Evolutionary conservation across 2,329 filamentous ascomycete genomes (phyloP), one percentile per base, ranked within the genome.

Genomic region (Talaromyces sp.): DNA sequence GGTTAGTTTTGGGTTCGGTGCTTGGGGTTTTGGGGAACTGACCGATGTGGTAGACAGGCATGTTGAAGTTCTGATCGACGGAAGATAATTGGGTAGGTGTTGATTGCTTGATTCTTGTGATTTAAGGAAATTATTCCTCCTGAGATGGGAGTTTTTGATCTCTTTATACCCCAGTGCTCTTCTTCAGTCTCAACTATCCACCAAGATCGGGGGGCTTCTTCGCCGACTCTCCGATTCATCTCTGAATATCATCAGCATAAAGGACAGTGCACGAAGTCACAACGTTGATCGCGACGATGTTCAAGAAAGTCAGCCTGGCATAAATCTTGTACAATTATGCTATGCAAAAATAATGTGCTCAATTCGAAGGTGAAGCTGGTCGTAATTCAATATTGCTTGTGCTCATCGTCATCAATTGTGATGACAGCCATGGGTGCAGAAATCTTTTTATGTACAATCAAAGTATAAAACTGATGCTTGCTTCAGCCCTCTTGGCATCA

Each of bases 11-110:
- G 11, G 47, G 6, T 15, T 29, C 27, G 45, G 10, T n/a, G n/a
- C n/a, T n/a, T n/a, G 19, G 22, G 13, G 10, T 49, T 27, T 47
- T 10, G 7, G 15, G 29, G 27, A 25, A 47, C 73, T 69, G 61
- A 79, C 77, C 77, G 45, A 80, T 70, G 69, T 79, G 78, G 65
- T 78, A 79, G 47, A 63, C 61, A 58, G 61, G 45, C 61, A 63
- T 63, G n/a, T 40, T 56, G 25, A 19, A 40, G 56, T 34, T 4
- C 15, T 38, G 54, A 45, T 22, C 22, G 40, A 25, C 43, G 6
- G 7, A 27, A 17, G 13, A 45, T n/a, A 43, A n/a, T n/a, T n/a
- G n/a, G 25, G 25, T 3, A 43, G 8, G 45, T 59, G 11, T 8
- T 43, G 40, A 15, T 40, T 7, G 7, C 45, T 27, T 45, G 38